Conservation (phyloP, 2,329 filamentous ascomycete genomes). For the Colletotrichum kahawae region DNA sequence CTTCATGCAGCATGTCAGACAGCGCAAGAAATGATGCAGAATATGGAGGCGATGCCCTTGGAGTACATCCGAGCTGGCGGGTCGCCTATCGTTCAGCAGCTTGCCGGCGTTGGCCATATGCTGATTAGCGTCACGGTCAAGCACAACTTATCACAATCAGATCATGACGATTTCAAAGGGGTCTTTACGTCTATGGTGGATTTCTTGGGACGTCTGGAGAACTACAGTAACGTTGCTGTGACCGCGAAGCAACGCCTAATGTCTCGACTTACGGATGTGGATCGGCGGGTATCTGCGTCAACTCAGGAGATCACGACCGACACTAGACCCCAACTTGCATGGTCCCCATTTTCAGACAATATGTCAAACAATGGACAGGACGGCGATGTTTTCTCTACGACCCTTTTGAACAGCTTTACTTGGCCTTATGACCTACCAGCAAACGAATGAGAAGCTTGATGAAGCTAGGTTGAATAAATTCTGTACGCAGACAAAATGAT, state of each 20-base stretch:
- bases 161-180: background rate
- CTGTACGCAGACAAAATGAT: background rate
- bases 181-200: background rate
- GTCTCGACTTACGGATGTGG: background rate
- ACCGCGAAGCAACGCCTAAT: background rate
- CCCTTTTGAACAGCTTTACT: background rate
- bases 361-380: rapidly evolving
- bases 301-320: background rate
- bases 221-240: background rate
- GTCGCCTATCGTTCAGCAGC: background rate
- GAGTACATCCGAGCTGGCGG: slow-evolving; percentile 4
- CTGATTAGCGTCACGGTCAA: background rate
- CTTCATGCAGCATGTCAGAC: background rate
- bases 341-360: background rate
- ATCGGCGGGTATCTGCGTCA: background rate
- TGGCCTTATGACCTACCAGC: background rate
- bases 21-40: background rate
- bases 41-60: background rate
- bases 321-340: background rate
- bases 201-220: background rate
- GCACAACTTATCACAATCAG: background rate
- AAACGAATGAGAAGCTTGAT: background rate
- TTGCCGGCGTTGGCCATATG: slow-evolving; percentile 5
- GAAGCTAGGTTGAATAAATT: background rate
- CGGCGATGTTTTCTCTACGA: background rate